phyloP scores from a whole-genome alignment of 345 rosid genomes.

The Kandelia obovata region DNA sequence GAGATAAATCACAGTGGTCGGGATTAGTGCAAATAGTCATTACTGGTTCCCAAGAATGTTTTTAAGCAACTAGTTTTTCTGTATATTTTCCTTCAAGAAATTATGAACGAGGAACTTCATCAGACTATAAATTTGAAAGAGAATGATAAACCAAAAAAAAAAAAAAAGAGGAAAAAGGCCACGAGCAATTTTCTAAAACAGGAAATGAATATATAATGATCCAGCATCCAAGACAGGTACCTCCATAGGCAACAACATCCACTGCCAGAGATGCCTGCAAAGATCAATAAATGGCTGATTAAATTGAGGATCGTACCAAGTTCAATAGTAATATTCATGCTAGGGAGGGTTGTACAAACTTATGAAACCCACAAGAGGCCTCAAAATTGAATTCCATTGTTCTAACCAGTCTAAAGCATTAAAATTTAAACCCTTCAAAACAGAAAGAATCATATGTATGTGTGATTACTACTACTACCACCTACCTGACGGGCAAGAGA shows the following conservation, averaged over 20 bases:
- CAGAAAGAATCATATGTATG: too few relatives aligned
- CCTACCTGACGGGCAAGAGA: constrained; percentile 88
- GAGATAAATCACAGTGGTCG: not conserved
- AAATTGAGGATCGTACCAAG: not conserved
- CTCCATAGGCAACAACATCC: constrained; percentile 92
- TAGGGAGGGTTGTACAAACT: too few relatives aligned
- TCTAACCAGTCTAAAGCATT: too few relatives aligned
- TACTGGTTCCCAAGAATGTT: not conserved
- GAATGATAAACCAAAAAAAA: not conserved
- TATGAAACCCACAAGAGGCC: too few relatives aligned
- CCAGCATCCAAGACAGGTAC: constrained; percentile 29
- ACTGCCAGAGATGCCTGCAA: constrained; percentile 77
- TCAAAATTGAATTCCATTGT: too few relatives aligned
- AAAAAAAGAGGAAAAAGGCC: not conserved
- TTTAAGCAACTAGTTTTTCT: not conserved
- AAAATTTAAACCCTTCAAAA: too few relatives aligned
- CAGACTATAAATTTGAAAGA: not conserved
- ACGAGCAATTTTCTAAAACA: not conserved
- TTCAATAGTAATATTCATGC: too few relatives aligned
- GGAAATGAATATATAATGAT: not conserved
- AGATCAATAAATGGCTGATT: constrained; percentile 9
- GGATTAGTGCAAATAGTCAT: not conserved
- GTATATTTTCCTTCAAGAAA: not conserved
- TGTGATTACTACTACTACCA: too few relatives aligned
- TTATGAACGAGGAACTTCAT: not conserved